Conservation (phyloP, 2,329 filamentous ascomycete species). For the Ceratocystis huliohia region DNA sequence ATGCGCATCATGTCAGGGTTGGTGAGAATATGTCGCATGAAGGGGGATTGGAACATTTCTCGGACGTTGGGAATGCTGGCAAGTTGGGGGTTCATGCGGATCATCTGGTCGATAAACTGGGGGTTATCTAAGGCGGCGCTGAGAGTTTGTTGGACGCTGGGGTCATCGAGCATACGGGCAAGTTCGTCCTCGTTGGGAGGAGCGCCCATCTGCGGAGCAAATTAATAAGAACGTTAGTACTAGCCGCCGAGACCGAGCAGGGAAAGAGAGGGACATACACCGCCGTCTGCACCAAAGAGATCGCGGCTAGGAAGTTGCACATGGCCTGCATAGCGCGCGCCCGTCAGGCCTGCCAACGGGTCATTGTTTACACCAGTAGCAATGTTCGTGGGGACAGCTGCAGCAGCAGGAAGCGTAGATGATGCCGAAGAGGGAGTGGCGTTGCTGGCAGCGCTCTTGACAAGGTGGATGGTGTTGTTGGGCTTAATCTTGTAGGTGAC, state of each 20-base stretch:
- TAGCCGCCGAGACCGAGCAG: neutral
- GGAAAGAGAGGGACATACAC: constrained; percentile 47
- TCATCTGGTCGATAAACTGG: constrained; percentile 87
- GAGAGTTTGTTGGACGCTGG: constrained; percentile 73
- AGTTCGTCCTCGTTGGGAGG: constrained; percentile 70
- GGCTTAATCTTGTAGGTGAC: constrained; percentile 87
- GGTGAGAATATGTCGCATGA: constrained; percentile 85
- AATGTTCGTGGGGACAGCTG: constrained; percentile 57
- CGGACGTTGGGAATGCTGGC: constrained; percentile 62
- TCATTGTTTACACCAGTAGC: constrained; percentile 77
- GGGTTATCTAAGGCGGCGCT: constrained; percentile 94
- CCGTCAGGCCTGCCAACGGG: constrained; percentile 77
- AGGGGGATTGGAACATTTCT: constrained; percentile 75
- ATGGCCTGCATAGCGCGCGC: constrained; percentile 85
- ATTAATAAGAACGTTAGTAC: neutral
- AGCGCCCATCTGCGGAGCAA: constrained; percentile 62
- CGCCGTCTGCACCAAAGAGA: constrained; percentile 87
- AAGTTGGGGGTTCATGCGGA: constrained; percentile 77
- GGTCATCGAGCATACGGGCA: constrained; percentile 75
- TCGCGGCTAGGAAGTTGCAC: constrained; percentile 76
- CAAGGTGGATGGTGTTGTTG: constrained; percentile 89
- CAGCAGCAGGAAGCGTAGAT: constrained; percentile 31
- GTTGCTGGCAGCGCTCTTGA: constrained; percentile 92
- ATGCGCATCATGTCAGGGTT: constrained; percentile 74
- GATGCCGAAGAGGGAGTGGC: constrained; percentile 34